These are phyloP conservation scores for Fusarium sublunatum DNA, from an alignment of 2,329 filamentous ascomycete genomes.

Conservation along the genomic window DNA sequence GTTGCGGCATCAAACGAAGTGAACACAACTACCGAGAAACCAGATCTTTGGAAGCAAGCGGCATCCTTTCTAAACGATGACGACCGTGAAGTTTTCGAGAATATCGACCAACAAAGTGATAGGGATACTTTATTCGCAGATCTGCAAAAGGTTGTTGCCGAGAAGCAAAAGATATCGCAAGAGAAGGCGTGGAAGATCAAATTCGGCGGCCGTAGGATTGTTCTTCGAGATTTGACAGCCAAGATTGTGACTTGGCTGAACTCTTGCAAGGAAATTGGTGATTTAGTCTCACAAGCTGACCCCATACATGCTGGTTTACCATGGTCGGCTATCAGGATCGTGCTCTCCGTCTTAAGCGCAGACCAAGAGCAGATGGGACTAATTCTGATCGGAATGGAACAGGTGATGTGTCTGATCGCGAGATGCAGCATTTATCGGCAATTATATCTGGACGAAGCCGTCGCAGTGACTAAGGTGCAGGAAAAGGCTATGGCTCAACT, in stretches of 20 bases:
- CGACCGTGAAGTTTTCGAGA: background rate
- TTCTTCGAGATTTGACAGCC: slow-evolving; percentile 9
- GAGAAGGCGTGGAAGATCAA: slow-evolving; percentile 13
- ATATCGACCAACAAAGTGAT: background rate
- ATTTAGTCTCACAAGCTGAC: slow-evolving; percentile 10
- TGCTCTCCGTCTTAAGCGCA: background rate
- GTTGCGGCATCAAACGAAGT: background rate
- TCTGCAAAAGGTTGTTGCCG: background rate
- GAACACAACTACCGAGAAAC: background rate
- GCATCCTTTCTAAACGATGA: background rate
- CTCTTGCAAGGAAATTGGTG: slow-evolving; percentile 18
- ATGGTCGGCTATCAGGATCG: slow-evolving; percentile 23
- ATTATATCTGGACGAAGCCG: background rate
- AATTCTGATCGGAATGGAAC: too few relatives aligned
- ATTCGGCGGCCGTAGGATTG: slow-evolving; percentile 10
- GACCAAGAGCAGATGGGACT: background rate
- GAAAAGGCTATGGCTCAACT: too few relatives aligned
- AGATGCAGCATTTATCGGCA: too few relatives aligned
- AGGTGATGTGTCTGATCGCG: too few relatives aligned
- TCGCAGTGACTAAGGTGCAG: too few relatives aligned
- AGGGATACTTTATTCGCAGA: background rate
- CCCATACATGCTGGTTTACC: slow-evolving; percentile 21
- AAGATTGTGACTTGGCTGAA: slow-evolving; percentile 16
- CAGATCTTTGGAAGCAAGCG: background rate
- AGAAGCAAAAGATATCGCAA: slow-evolving; percentile 2